Base-by-base conservation (phyloP, 2,329 filamentous ascomycete species). In the Diaporthe vexans region DNA sequence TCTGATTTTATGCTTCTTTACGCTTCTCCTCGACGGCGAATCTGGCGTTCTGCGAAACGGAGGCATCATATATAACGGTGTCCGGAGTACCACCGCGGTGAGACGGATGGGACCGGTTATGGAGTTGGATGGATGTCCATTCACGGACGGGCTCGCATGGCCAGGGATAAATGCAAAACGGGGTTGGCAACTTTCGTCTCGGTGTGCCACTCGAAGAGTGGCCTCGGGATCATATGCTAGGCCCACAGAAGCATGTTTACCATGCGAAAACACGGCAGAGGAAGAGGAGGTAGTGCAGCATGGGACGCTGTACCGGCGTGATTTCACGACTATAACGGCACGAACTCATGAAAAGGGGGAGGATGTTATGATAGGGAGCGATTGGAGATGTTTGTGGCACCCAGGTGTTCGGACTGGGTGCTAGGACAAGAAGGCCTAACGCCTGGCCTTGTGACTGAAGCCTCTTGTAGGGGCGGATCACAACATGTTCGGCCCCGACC, bases 51-150 rank as follows among this genome's bases (percentile, higher is more conserved):
- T 43, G 33, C 57, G 58, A 67, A 71, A 72, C 58, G 68, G 51
- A 33, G 68, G 68, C 68, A 63, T 71, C 73, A 72, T 74, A 72
- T 65, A 72, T 74, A 74, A 76, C 48, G 74, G 74, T 74, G 72
- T 68, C 68, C 54, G 72, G 74, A 52, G 74, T 76, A 54, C 69
- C 46, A 46, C 52, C 24, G 21, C 54, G 61, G 40, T 72, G 56
- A 65, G 59, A 46, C 46, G 63, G 56, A 56, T 40, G 68, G 68
- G 61, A 63, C 52, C 48, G 61, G 72, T 58, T 59, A 63, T 40
- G 74, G 74, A 72, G 74, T 74, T 76, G 46, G 68, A 56, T 46
- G 58, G 72, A 24, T 61, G 54, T 61, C 69, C 54, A 68, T 58
- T 71, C 70, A 48, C 17, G 29, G 72, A 46, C 56, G 35, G 68